phyloP scores from a whole-genome alignment of 352 stramenopile genomes.

The Phytophthora rubi region DNA sequence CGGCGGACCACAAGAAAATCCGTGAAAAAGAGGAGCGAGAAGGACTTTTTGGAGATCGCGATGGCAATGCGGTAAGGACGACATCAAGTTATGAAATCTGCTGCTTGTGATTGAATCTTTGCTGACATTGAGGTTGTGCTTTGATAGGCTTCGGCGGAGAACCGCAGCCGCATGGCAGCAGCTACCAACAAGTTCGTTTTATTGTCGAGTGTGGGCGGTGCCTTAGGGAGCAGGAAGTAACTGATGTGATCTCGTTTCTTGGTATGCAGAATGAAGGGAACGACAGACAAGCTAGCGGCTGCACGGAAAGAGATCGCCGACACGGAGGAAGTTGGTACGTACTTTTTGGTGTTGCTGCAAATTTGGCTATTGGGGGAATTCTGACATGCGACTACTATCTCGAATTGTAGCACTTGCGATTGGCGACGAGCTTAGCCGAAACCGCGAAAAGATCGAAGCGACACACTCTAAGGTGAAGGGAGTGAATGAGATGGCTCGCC shows the following conservation, averaged over 20 bases:
- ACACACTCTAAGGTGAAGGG: conserved; percentile 85
- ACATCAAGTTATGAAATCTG: neutral
- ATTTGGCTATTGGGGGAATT: neutral
- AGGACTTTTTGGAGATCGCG: conserved; percentile 82
- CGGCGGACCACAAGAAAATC: conserved; percentile 82
- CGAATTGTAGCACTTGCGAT: conserved; percentile 66
- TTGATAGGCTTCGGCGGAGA: conserved; percentile 67
- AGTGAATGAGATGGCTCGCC: conserved; percentile 86
- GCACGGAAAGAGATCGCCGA: conserved; percentile 83
- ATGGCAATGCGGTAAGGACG: conserved; percentile 60
- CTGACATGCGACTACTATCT: neutral
- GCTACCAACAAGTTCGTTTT: conserved; percentile 78
- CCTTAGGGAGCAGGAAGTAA: neutral
- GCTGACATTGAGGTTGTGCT: neutral
- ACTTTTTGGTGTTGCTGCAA: neutral
- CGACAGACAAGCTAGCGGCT: conserved; percentile 79
- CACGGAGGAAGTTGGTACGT: conserved; percentile 87
- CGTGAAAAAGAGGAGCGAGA: conserved; percentile 85
- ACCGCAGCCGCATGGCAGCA: conserved; percentile 79
- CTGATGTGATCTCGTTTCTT: neutral
- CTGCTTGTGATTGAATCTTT: neutral
- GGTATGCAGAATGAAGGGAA: conserved; percentile 77
- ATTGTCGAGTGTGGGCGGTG: neutral
- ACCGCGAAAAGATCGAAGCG: conserved; percentile 87
- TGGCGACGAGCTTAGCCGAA: conserved; percentile 81